phyloP scores from a whole-genome alignment of 1,284 basidiomycete genomes.

The Gomphus bonarii region DNA sequence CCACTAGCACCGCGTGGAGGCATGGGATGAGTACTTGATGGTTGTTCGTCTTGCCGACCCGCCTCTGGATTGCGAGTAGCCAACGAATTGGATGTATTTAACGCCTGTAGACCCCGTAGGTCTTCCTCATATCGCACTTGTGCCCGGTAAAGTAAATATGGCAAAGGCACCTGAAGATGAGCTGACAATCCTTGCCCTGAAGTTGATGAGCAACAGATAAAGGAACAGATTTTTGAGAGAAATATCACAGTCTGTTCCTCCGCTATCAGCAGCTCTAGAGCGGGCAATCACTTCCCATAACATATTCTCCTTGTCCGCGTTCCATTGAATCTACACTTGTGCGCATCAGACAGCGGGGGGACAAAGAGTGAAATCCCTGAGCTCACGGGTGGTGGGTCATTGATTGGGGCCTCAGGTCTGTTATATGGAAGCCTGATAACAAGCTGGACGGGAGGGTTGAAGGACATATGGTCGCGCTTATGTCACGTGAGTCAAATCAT shows the following conservation, averaged over 20 bases:
- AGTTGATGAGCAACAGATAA: neutral
- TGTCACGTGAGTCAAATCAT: neutral
- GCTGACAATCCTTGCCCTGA: slow-evolving; percentile 70
- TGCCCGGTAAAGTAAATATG: slow-evolving; percentile 70
- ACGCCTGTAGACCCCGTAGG: slow-evolving; percentile 58
- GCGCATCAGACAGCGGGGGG: slow-evolving; percentile 3
- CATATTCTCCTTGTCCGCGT: slow-evolving; percentile 65
- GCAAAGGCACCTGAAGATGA: slow-evolving; percentile 69
- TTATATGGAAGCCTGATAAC: slow-evolving; percentile 68
- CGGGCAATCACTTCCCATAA: slow-evolving; percentile 76
- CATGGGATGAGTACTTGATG: neutral
- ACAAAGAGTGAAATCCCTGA: slow-evolving; percentile 2
- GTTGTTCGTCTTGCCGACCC: slow-evolving; percentile 2
- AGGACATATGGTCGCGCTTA: neutral
- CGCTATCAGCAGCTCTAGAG: slow-evolving; percentile 55
- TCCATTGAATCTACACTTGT: slow-evolving; percentile 60
- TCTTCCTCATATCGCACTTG: slow-evolving; percentile 74
- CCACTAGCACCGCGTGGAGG: neutral
- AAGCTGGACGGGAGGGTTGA: slow-evolving; percentile 41
- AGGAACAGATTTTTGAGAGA: neutral
- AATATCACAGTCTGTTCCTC: slow-evolving; percentile 62
- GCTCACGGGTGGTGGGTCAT: slow-evolving; percentile 57
- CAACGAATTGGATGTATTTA: slow-evolving; percentile 16
- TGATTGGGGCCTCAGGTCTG: slow-evolving; percentile 52
- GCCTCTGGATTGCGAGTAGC: neutral